Conservation (phyloP, 192 early-diverging fungal genomes). For the Coemansia sp. region DNA sequence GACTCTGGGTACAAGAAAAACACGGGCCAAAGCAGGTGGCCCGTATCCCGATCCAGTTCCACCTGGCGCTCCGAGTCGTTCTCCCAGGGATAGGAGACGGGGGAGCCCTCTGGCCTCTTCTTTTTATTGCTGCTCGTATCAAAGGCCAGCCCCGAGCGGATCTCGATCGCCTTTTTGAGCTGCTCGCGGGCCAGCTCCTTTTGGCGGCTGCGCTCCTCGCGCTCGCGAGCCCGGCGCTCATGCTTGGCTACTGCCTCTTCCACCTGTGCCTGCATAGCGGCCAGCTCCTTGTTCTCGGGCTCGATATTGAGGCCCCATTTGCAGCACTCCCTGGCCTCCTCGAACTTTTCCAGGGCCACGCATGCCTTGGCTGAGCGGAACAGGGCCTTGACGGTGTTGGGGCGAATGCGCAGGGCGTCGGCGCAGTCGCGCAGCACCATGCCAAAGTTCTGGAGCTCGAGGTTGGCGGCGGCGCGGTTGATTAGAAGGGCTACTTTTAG, state of each 20-base stretch:
- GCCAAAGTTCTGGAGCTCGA: constrained; percentile 85
- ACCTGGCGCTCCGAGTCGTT: constrained; percentile 54
- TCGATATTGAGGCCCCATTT: constrained; percentile 69
- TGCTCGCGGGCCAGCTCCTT: constrained; percentile 49
- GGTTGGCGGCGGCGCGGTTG: constrained; percentile 90
- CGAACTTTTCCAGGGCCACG: constrained; percentile 71
- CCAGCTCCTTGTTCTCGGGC: constrained; percentile 57
- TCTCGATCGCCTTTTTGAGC: constrained; percentile 55
- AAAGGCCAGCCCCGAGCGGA: constrained; percentile 38
- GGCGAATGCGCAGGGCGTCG: constrained; percentile 69
- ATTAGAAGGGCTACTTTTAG: constrained; percentile 78
- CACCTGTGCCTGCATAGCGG: constrained; percentile 34
- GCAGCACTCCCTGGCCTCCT: constrained; percentile 85
- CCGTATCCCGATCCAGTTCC: constrained; percentile 56
- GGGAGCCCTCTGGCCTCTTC: not conserved
- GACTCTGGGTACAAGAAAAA: constrained; percentile 94
- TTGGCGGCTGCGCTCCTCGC: constrained; percentile 38
- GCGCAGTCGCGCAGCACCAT: constrained; percentile 87
- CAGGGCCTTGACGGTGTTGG: constrained; percentile 87
- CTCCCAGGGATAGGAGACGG: constrained; percentile 34
- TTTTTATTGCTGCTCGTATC: constrained; percentile 18
- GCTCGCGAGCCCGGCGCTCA: constrained; percentile 24
- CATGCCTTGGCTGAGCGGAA: constrained; percentile 88
- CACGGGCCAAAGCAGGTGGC: constrained; percentile 76
- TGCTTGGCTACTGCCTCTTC: not conserved